Evolutionary conservation across 116 monocot genomes (phyloP), one percentile per base, ranked within the genome.

Genomic region (Phalaenopsis hybrid): DNA sequence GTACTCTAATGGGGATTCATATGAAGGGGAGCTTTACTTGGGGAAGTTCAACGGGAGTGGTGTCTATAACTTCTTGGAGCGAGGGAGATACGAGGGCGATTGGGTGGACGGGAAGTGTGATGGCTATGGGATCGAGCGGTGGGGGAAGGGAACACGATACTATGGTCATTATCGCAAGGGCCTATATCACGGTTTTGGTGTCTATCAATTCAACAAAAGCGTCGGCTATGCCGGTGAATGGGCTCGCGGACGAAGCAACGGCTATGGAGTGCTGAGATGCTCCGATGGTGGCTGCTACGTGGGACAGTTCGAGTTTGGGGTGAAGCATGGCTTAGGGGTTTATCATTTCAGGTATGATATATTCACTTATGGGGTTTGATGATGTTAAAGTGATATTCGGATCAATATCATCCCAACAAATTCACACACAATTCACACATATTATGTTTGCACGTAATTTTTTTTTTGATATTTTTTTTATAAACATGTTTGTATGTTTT

Each of bases 261-360:
- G 90, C 5, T 51, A n/a, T n/a, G 90, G 90, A 5, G 69, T 82
- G 13, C 88, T 88, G 69, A 74, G 77, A 41, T 86, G 82, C 80
- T 76, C 51, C 6, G 85, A 88, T 41, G 86, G 90, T 15, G 82
- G 84, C 74, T 80, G 46, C 77, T 90, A 86, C 37, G 83, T 81
- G 8, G 90, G 90, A 21, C 82, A 86, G 37, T 90, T 90, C 83
- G 86, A 86, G 81, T 48, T 31, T 21, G 90, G 86, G 2, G 80
- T 84, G 41, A 90, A 88, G 82, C 90, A 90, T 74, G 90, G 90
- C n/a, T 80, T 88, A 21, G 90, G 90, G 0, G 75, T 51, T 84
- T 82, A 86, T 70, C 81, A 52, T 25, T 83, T 88, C 85, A 85
- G 88, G 90, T 90, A 33, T 78, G 6, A 76, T 21, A 75, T 34